Evolutionary conservation across 306 rosid genomes (phyloP).

Genomic region (Inga oerstediana): DNA sequence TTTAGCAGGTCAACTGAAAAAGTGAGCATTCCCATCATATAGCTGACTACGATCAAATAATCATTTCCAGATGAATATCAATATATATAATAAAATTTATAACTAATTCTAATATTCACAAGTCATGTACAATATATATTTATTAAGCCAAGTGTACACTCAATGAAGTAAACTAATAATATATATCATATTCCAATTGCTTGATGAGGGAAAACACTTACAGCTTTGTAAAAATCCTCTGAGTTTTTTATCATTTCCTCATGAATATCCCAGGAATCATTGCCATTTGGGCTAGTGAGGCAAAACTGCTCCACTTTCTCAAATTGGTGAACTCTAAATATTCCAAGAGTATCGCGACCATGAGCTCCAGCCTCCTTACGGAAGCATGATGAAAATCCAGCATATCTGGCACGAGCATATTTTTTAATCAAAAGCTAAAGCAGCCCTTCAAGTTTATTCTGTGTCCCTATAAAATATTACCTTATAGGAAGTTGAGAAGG

Average conservation of each 20-base stretch:
- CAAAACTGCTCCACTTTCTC: constrained; percentile 98
- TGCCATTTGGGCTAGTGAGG: constrained; percentile 76
- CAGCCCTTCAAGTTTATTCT: neutral
- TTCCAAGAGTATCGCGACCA: constrained; percentile 95
- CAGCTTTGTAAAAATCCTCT: constrained; percentile 83
- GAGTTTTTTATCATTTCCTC: constrained; percentile 94
- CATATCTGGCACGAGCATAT: constrained; percentile 58
- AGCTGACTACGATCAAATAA: neutral
- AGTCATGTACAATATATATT: neutral
- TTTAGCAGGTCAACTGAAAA: constrained; percentile 11
- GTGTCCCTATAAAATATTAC: constrained; percentile 37
- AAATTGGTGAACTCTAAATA: constrained; percentile 95
- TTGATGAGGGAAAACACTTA: constrained; percentile 27
- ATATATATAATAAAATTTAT: neutral
- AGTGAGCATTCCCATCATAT: neutral
- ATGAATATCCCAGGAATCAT: constrained; percentile 91
- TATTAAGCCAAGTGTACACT: neutral
- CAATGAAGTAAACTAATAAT: neutral
- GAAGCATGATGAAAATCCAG: constrained; percentile 97
- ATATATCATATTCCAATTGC: constrained; percentile 19
- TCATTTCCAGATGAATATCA: neutral
- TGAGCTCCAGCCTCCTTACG: constrained; percentile 99
- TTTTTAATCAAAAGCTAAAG: constrained; percentile 15
- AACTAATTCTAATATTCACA: neutral
- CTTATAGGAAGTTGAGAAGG: constrained; percentile 89